Conservation (phyloP, 2,329 filamentous ascomycete species). For the Beauveria bassiana region DNA sequence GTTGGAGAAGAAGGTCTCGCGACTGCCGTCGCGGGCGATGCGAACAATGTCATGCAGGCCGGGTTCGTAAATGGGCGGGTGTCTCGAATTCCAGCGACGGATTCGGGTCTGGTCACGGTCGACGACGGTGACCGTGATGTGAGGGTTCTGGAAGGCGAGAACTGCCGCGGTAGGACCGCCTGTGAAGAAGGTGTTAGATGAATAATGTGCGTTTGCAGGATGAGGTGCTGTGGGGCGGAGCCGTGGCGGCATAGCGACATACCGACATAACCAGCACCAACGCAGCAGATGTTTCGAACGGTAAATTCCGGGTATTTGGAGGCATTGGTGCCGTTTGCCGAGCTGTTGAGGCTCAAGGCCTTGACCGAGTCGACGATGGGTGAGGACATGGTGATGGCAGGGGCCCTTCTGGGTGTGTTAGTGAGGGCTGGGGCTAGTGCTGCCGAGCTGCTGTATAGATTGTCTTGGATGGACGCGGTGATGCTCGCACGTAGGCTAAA, state of each 20-base stretch:
- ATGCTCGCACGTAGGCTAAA: neutral
- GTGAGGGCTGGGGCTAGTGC: neutral
- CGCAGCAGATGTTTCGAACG: slow-evolving; percentile 59
- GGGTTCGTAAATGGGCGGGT: slow-evolving; percentile 70
- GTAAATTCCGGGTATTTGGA: slow-evolving; percentile 20
- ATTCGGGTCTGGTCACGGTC: slow-evolving; percentile 61
- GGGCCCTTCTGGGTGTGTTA: neutral
- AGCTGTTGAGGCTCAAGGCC: slow-evolving; percentile 26
- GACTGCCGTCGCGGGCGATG: slow-evolving; percentile 52
- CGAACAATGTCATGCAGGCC: slow-evolving; percentile 61
- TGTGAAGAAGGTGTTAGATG: slow-evolving; percentile 19
- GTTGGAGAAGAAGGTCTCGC: slow-evolving; percentile 33
- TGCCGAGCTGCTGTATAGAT: neutral
- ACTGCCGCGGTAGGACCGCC: slow-evolving; percentile 70
- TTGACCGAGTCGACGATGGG: slow-evolving; percentile 23
- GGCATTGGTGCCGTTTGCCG: slow-evolving; percentile 22
- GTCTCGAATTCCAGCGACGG: slow-evolving; percentile 62
- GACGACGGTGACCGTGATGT: slow-evolving; percentile 65
- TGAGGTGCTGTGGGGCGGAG: neutral
- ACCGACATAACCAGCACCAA: slow-evolving; percentile 72
- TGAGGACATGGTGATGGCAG: slow-evolving; percentile 2
- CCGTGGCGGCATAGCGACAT: slow-evolving; percentile 25
- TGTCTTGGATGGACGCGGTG: neutral
- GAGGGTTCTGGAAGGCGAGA: slow-evolving; percentile 64
- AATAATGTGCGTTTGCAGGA: neutral